Evolutionary conservation across 148 eudicot species (phyloP).

Genomic region (Salicornia ramosissima): DNA sequence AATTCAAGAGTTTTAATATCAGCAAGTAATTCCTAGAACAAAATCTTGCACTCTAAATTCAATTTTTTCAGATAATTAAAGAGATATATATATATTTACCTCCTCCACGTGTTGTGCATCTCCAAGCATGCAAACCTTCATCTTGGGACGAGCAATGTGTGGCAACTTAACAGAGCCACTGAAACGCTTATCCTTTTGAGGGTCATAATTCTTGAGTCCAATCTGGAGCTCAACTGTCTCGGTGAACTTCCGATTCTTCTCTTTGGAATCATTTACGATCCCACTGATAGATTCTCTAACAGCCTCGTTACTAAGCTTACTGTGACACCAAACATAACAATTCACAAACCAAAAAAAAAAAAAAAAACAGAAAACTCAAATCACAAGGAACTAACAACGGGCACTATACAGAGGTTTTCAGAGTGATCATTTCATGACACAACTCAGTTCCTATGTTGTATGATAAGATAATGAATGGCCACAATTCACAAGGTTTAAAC

Average conservation of each 20-base stretch:
- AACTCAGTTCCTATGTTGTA: no score
- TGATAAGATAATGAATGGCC: no score
- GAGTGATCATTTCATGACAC: no score
- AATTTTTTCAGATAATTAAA: background rate
- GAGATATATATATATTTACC: constrained; percentile 34
- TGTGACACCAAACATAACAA: constrained; percentile 16
- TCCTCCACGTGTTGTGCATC: constrained; percentile 87
- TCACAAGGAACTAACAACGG: background rate
- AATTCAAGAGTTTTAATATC: no score
- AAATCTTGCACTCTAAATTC: background rate
- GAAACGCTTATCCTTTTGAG: constrained; percentile 90
- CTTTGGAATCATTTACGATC: constrained; percentile 35
- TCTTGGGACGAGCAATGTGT: constrained; percentile 77
- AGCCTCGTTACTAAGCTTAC: constrained; percentile 66
- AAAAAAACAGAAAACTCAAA: background rate
- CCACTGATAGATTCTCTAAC: constrained; percentile 53
- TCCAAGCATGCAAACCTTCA: constrained; percentile 89
- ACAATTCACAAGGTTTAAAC: no score
- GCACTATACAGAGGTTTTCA: no score
- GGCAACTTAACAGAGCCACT: constrained; percentile 84
- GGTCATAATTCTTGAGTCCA: constrained; percentile 79
- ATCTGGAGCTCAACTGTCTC: constrained; percentile 83
- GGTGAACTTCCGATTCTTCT: constrained; percentile 53
- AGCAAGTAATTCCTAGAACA: background rate
- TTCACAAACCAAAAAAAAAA: background rate